phyloP scores from a whole-genome alignment of 805 yeast species.

The Suhomyces sp. region DNA sequence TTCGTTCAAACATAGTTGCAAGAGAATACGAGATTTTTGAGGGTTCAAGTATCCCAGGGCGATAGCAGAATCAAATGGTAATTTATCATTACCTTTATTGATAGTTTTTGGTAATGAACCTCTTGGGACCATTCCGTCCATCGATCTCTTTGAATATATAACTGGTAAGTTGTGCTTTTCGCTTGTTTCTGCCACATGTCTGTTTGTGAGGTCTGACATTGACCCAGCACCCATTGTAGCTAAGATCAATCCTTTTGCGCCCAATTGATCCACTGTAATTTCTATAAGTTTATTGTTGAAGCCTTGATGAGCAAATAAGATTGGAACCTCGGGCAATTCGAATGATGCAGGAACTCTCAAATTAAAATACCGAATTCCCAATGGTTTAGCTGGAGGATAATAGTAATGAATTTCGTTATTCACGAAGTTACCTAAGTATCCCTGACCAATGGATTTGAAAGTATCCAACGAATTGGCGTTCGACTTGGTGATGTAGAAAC shows the following conservation, averaged over 20 bases:
- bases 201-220: constrained; percentile 50
- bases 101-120: constrained; percentile 37
- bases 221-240: constrained; percentile 78
- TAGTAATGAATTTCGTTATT: constrained; percentile 64
- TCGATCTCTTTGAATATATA: constrained; percentile 63
- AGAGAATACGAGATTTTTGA: constrained; percentile 57
- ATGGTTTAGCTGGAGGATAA: constrained; percentile 61
- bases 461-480: constrained; percentile 72
- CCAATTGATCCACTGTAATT: constrained; percentile 44
- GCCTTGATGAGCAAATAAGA: constrained; percentile 63
- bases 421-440: constrained; percentile 68
- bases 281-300: constrained; percentile 50
- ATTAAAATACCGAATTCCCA: constrained; percentile 45
- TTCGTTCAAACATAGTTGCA: constrained; percentile 54
- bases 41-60: constrained; percentile 69
- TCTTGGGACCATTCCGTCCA: constrained; percentile 69
- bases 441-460: constrained; percentile 66
- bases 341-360: constrained; percentile 19
- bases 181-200: constrained; percentile 35
- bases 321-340: constrained; percentile 48
- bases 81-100: constrained; percentile 6
- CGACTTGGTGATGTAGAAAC: constrained; percentile 67
- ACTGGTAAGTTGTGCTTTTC: constrained; percentile 46
- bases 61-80: constrained; percentile 39
- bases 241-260: constrained; percentile 55